These are phyloP conservation scores for Talaromyces wortmannii DNA, from an alignment of 495 filamentous ascomycete genomes.

Conservation along the genomic window DNA sequence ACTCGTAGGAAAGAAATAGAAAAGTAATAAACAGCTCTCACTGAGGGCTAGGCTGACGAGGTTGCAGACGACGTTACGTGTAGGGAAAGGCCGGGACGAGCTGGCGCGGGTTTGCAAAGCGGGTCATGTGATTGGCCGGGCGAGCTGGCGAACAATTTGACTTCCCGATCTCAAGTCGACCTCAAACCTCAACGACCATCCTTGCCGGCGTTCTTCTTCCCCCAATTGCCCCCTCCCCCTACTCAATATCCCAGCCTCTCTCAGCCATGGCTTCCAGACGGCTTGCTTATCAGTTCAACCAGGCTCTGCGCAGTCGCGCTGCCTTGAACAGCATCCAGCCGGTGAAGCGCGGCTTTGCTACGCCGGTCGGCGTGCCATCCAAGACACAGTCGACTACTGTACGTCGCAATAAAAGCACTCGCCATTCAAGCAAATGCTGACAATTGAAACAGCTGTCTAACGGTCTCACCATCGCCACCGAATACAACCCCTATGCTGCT, in stretches of 20 bases:
- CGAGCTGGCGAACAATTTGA: constrained; percentile 43
- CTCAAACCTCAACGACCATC: constrained; percentile 38
- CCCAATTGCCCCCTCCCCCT: constrained; percentile 14
- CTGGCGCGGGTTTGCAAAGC: constrained; percentile 36
- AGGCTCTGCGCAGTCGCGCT: constrained; percentile 76
- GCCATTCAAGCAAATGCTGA: not conserved
- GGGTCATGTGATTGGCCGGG: constrained; percentile 44
- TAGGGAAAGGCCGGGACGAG: constrained; percentile 32
- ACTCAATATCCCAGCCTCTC: constrained; percentile 7
- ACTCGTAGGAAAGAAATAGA: too few species aligned
- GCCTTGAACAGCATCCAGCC: constrained; percentile 66
- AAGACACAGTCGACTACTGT: constrained; percentile 93
- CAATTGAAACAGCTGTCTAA: constrained; percentile 19
- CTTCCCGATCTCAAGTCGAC: constrained; percentile 27
- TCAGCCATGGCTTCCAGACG: constrained; percentile 86
- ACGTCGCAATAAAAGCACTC: not conserved
- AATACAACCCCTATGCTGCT: constrained; percentile 97
- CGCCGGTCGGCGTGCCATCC: constrained; percentile 63
- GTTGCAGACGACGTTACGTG: not conserved
- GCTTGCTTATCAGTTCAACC: constrained; percentile 81
- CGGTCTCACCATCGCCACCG: constrained; percentile 75
- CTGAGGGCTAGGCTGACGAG: too few species aligned
- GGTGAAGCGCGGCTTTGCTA: constrained; percentile 76
- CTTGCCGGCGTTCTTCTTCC: constrained; percentile 16
- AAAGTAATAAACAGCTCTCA: too few species aligned